Percentiles rank a stretch among this genome's conserved stretches.
phyloP scores from a whole-genome alignment of 2,329 filamentous ascomycete genomes.

The Fusarium sp. region DNA sequence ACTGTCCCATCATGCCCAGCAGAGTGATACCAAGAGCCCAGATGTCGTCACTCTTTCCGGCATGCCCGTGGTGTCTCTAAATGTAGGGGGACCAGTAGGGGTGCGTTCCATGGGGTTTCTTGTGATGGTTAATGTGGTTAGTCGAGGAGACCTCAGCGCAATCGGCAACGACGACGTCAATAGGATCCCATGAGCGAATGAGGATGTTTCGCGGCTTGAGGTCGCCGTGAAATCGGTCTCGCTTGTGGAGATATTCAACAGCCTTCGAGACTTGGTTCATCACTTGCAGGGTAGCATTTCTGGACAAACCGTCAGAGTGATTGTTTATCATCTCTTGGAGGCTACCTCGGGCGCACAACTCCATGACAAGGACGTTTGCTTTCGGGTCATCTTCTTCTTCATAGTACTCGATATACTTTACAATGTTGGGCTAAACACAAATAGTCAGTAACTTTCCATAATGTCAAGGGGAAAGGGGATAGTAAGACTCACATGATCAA shows the following conservation, averaged over 20 bases:
- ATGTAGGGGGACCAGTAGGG: conserved; percentile 50
- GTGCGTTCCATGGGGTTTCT: conserved; percentile 42
- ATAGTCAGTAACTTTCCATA: neutral
- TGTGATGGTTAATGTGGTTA: conserved; percentile 11
- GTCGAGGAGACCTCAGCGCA: conserved; percentile 47
- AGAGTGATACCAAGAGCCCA: conserved; percentile 51
- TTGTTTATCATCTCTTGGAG: conserved; percentile 46
- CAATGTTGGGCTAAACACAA: conserved; percentile 43
- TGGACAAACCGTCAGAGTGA: conserved; percentile 30
- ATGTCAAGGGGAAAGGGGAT: neutral
- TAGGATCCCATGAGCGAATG: conserved; percentile 43
- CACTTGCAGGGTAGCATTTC: conserved; percentile 36
- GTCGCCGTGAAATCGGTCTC: conserved; percentile 46
- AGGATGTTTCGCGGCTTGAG: conserved; percentile 51
- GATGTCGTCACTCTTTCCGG: conserved; percentile 48
- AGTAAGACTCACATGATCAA: conserved; percentile 44
- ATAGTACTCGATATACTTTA: conserved; percentile 47
- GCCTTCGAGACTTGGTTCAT: conserved; percentile 43
- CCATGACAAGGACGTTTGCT: conserved; percentile 47
- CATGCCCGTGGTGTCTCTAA: conserved; percentile 26
- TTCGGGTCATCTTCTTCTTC: conserved; percentile 32
- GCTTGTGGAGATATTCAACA: conserved; percentile 45
- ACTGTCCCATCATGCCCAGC: conserved; percentile 49
- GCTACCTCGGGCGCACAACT: conserved; percentile 47
- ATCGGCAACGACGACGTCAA: conserved; percentile 49